Evolutionary conservation across 257 asterid species (phyloP).

Genomic region (Buddleja alternifolia): DNA sequence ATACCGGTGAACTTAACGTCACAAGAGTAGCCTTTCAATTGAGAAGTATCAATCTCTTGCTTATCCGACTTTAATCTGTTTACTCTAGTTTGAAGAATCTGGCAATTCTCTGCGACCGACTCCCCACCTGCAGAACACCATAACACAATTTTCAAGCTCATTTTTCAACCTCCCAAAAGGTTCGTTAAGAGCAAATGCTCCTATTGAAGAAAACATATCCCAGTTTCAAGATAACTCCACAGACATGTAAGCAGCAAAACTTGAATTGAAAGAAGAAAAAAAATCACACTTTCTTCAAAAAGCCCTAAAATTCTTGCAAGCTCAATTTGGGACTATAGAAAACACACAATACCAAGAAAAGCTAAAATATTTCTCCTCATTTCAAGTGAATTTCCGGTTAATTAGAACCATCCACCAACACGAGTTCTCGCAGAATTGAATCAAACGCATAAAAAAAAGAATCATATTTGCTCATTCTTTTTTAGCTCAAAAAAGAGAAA

Average conservation of each 20-base stretch:
- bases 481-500: background rate
- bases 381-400: background rate
- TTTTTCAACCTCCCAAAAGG: slow-evolving; percentile 14
- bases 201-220: background rate
- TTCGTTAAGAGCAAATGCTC: background rate
- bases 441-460: slow-evolving; percentile 6
- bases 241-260: background rate
- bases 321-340: slow-evolving; percentile 4
- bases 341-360: slow-evolving; percentile 15
- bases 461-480: background rate
- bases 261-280: background rate
- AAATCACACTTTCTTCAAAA: background rate
- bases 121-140: slow-evolving; percentile 76
- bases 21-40: slow-evolving; percentile 79
- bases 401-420: background rate
- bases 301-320: slow-evolving; percentile 12
- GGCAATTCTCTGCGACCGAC: slow-evolving; percentile 88
- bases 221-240: slow-evolving; percentile 4
- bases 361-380: background rate
- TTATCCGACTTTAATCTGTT: slow-evolving; percentile 77
- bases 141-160: slow-evolving; percentile 18
- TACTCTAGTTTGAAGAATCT: slow-evolving; percentile 94
- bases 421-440: background rate
- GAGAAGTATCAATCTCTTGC: slow-evolving; percentile 51
- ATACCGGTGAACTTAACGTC: slow-evolving; percentile 82